These are phyloP conservation scores for Calvatia gigantea DNA, from an alignment of 768 basidiomycete genomes.

Conservation along the genomic window DNA sequence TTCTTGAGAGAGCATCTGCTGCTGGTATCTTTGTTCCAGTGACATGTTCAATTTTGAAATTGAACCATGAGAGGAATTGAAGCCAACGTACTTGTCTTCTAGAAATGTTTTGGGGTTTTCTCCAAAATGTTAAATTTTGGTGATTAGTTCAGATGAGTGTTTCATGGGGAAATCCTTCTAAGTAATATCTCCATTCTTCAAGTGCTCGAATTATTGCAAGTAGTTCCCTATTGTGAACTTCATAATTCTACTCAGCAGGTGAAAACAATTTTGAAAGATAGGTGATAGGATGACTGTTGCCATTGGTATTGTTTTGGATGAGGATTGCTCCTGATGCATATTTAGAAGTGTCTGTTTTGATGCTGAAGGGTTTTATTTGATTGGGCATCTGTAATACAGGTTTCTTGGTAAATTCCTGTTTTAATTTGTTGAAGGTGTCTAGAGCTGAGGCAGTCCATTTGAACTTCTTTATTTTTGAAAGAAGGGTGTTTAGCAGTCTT, in stretches of 20 bases:
- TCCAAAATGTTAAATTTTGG: slow-evolving; percentile 1
- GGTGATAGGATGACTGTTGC: neutral
- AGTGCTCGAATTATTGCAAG: neutral
- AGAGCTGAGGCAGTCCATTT: neutral
- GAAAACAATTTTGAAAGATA: slow-evolving; percentile 6
- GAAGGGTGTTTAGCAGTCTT: neutral
- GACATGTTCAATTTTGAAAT: too few relatives aligned
- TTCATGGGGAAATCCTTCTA: neutral
- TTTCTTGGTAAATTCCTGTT: neutral
- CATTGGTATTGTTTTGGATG: neutral
- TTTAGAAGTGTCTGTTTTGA: neutral
- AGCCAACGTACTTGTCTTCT: slow-evolving; percentile 19
- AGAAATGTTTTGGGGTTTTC: slow-evolving; percentile 23
- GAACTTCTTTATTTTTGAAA: neutral
- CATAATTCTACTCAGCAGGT: neutral
- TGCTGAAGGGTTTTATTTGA: neutral
- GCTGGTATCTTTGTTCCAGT: too few relatives aligned
- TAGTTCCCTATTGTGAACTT: neutral
- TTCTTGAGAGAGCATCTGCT: too few relatives aligned
- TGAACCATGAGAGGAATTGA: too few relatives aligned
- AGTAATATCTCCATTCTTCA: slow-evolving; percentile 12
- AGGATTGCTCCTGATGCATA: slow-evolving; percentile 8
- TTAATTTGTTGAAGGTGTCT: neutral
- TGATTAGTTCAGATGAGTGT: neutral
- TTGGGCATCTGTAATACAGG: neutral